These are phyloP conservation scores for Backusella parvicylindrica DNA, from an alignment of 192 early-diverging fungal genomes.

Conservation along the genomic window DNA sequence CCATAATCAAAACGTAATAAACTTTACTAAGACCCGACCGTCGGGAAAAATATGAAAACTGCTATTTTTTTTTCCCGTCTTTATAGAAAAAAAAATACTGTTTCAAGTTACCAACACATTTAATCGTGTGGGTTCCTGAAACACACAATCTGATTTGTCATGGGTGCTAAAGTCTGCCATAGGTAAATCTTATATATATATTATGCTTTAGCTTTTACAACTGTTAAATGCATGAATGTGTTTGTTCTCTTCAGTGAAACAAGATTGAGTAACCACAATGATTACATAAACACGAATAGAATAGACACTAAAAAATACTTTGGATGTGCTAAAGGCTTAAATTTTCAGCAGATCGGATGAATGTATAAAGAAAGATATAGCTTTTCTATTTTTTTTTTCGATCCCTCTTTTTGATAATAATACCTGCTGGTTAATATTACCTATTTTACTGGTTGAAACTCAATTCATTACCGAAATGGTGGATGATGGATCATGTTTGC, in stretches of 20 bases:
- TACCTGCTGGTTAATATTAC: background rate
- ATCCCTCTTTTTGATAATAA: background rate
- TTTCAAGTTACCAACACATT: background rate
- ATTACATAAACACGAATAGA: background rate
- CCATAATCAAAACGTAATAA: background rate
- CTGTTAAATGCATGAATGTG: background rate
- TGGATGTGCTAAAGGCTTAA: background rate
- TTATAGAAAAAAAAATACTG: background rate
- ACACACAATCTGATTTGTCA: conserved; percentile 1
- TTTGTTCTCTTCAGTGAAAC: background rate
- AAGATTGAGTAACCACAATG: background rate
- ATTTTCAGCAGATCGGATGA: background rate
- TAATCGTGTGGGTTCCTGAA: background rate
- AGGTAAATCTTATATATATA: background rate
- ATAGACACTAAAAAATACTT: background rate
- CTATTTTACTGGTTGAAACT: background rate
- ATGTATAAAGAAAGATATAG: background rate
- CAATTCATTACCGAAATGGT: background rate
- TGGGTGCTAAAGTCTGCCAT: background rate
- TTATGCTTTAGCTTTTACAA: background rate
- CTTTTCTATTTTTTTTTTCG: background rate
- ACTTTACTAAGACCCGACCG: background rate
- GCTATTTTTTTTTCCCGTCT: background rate
- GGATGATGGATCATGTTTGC: background rate
- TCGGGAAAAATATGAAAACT: background rate